Evolutionary conservation across 2,329 filamentous ascomycete species (phyloP).

Genomic region (Apiospora marii): DNA sequence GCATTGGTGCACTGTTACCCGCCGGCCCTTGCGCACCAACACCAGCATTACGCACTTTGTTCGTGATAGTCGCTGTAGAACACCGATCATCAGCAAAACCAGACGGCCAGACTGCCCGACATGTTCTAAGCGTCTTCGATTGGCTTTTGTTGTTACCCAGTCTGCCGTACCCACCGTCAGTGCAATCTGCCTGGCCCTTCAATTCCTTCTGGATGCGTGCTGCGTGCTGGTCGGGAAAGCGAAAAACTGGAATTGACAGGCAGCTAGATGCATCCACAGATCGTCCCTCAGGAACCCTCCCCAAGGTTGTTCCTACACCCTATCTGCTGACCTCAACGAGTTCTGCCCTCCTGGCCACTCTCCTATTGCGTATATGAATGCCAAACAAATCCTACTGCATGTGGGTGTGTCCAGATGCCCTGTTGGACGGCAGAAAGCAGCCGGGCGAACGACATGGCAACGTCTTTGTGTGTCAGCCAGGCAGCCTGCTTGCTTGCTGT

Average conservation of each 20-base stretch:
- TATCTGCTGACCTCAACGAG: background rate
- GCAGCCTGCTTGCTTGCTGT: conserved; percentile 15
- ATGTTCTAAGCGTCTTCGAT: conserved; percentile 18
- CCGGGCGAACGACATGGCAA: background rate
- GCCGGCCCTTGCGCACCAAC: conserved; percentile 8
- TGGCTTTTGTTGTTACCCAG: background rate
- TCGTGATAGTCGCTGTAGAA: background rate
- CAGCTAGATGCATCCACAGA: conserved; percentile 9
- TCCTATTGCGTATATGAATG: background rate
- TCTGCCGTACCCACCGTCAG: background rate
- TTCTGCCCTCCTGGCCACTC: background rate
- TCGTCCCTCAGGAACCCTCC: background rate
- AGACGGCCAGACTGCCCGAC: background rate
- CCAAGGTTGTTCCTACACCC: conserved; percentile 17
- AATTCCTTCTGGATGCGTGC: background rate
- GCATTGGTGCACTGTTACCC: background rate
- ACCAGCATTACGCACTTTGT: conserved; percentile 2
- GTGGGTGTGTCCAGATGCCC: background rate
- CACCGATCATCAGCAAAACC: background rate
- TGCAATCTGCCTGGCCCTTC: background rate
- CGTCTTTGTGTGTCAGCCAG: conserved; percentile 8
- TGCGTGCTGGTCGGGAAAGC: background rate
- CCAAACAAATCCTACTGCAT: background rate
- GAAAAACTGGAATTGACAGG: conserved; percentile 9
- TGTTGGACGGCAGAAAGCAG: background rate